Conservation (phyloP, 2,329 filamentous ascomycete species). For the Aspergillus jensenii region DNA sequence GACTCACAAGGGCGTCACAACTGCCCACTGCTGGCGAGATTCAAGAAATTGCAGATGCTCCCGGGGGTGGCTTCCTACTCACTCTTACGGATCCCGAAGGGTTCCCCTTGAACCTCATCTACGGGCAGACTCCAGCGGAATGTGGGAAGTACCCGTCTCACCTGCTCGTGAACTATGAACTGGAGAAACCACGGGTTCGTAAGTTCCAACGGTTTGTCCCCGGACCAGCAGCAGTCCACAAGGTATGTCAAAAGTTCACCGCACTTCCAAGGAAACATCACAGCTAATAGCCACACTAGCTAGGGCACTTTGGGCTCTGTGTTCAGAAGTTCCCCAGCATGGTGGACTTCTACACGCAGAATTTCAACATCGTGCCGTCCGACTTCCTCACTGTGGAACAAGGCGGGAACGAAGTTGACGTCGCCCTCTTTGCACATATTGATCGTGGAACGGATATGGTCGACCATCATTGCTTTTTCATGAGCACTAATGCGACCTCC, state of each 20-base stretch:
- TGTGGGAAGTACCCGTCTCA: conserved; percentile 9
- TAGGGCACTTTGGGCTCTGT: conserved; percentile 32
- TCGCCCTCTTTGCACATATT: conserved; percentile 51
- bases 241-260: conserved; percentile 18
- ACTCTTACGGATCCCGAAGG: conserved; percentile 42
- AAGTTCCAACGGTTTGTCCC: conserved; percentile 31
- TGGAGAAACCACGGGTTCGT: conserved; percentile 28
- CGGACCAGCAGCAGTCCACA: conserved; percentile 33
- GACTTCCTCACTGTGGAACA: conserved; percentile 29
- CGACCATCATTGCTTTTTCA: conserved; percentile 57
- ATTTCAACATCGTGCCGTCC: conserved; percentile 32
- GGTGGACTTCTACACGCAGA: conserved; percentile 29
- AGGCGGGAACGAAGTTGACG: conserved; percentile 22
- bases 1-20: conserved; percentile 14
- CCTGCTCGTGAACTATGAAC: conserved; percentile 27
- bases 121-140: conserved; percentile 33
- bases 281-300: conserved; percentile 4
- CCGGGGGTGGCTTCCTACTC: conserved; percentile 41
- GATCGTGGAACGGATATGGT: conserved; percentile 48
- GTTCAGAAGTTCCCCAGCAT: conserved; percentile 24
- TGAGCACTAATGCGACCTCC: conserved; percentile 27
- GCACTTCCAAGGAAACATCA: background rate
- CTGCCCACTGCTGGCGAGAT: conserved; percentile 32
- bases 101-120: conserved; percentile 42
- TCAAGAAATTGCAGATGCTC: conserved; percentile 33